phyloP scores from a whole-genome alignment of 495 filamentous ascomycete species.

The Neurospora sp. region DNA sequence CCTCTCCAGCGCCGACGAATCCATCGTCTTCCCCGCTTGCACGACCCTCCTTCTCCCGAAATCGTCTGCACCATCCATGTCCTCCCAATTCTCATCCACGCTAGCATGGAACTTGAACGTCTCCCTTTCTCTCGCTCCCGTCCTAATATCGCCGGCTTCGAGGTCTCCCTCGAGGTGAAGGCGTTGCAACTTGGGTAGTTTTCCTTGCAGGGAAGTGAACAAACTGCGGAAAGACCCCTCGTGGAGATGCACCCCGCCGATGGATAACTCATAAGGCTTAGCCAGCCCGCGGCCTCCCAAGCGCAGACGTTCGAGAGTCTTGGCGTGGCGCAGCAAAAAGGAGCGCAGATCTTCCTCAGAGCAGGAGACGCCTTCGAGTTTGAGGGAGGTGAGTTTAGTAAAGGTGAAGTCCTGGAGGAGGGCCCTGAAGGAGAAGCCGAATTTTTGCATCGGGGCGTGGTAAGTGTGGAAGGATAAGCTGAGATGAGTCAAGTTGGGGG shows the following conservation, averaged over 20 bases:
- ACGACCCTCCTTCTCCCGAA: neutral
- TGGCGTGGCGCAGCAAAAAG: slow-evolving; percentile 31
- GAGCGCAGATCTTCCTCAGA: slow-evolving; percentile 34
- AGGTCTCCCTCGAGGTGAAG: slow-evolving; percentile 38
- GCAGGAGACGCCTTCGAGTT: slow-evolving; percentile 33
- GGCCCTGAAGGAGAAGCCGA: slow-evolving; percentile 28
- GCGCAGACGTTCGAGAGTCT: slow-evolving; percentile 31
- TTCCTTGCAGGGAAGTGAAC: slow-evolving; percentile 27
- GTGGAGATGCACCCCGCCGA: slow-evolving; percentile 36
- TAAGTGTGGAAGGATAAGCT: slow-evolving; percentile 35
- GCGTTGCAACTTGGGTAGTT: slow-evolving; percentile 25
- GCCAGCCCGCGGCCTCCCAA: slow-evolving; percentile 36
- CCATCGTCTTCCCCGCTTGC: slow-evolving; percentile 28
- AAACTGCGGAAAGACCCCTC: slow-evolving; percentile 33
- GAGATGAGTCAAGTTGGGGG: slow-evolving; percentile 25
- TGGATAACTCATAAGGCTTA: slow-evolving; percentile 27
- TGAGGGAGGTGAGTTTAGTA: slow-evolving; percentile 30
- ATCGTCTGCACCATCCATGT: slow-evolving; percentile 13
- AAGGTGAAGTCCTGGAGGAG: slow-evolving; percentile 30
- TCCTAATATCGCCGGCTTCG: slow-evolving; percentile 28
- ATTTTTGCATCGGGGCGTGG: slow-evolving; percentile 30
- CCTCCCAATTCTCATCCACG: slow-evolving; percentile 33
- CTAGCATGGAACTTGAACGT: slow-evolving; percentile 34
- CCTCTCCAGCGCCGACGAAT: slow-evolving; percentile 30
- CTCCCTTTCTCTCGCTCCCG: slow-evolving; percentile 32